phyloP scores from a whole-genome alignment of 192 early-diverging fungal genomes.

The Umbelopsis sp. region DNA sequence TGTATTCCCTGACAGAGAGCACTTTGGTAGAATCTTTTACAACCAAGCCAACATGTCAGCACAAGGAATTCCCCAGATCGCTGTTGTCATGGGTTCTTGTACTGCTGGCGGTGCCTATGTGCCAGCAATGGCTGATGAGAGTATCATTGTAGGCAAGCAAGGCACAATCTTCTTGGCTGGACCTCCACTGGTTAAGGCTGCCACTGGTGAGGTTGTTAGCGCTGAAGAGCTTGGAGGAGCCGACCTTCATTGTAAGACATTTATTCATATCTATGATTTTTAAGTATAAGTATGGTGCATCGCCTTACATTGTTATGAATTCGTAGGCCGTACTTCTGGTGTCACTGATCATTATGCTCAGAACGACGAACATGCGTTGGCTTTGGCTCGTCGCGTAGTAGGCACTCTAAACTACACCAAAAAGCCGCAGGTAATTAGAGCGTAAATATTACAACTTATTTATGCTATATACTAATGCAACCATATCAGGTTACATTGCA shows the following conservation, averaged over 20 bases:
- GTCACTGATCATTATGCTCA: slow-evolving; percentile 94
- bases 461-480: background rate
- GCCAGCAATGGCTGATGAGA: slow-evolving; percentile 98
- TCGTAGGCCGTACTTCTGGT: slow-evolving; percentile 75
- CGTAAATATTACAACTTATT: background rate
- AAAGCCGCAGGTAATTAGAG: slow-evolving; percentile 50
- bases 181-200: slow-evolving; percentile 94
- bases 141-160: slow-evolving; percentile 92
- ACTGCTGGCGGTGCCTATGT: slow-evolving; percentile 98
- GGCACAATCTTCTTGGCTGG: slow-evolving; percentile 97
- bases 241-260: slow-evolving; percentile 86
- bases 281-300: background rate
- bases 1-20: slow-evolving; percentile 93
- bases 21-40: slow-evolving; percentile 96
- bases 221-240: slow-evolving; percentile 95
- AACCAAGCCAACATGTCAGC: slow-evolving; percentile 84
- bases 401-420: slow-evolving; percentile 85
- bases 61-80: slow-evolving; percentile 90
- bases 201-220: slow-evolving; percentile 92
- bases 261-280: background rate
- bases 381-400: slow-evolving; percentile 81
- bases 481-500: slow-evolving; percentile 45
- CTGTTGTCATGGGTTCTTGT: slow-evolving; percentile 97
- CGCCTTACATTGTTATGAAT: background rate
- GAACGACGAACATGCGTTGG: slow-evolving; percentile 87